These are phyloP conservation scores for Mycena rosella DNA, from an alignment of 768 basidiomycete genomes.

Conservation along the genomic window DNA sequence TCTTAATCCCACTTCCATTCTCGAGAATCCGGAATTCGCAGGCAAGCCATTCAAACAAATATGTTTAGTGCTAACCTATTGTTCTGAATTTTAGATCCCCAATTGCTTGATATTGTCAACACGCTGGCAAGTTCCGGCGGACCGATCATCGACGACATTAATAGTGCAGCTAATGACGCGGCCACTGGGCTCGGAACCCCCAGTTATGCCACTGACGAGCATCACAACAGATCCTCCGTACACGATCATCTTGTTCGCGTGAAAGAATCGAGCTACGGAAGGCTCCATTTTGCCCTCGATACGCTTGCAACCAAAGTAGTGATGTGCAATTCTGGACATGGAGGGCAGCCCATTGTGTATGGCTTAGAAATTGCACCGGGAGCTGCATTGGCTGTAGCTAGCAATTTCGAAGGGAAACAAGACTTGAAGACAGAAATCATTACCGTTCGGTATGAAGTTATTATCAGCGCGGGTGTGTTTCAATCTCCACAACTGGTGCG, in stretches of 20 bases:
- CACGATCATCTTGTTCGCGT: slow-evolving; percentile 41
- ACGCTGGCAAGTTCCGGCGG: slow-evolving; percentile 36
- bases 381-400: slow-evolving; percentile 44
- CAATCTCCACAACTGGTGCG: slow-evolving; percentile 47
- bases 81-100: slow-evolving; percentile 36
- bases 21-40: slow-evolving; percentile 40
- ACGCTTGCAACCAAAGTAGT: slow-evolving; percentile 45
- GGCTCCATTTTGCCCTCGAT: slow-evolving; percentile 40
- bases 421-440: slow-evolving; percentile 32
- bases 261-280: slow-evolving; percentile 21
- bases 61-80: background rate
- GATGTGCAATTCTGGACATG: slow-evolving; percentile 33
- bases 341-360: slow-evolving; percentile 36
- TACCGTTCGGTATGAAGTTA: slow-evolving; percentile 45
- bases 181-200: slow-evolving; percentile 38
- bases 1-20: slow-evolving; percentile 39
- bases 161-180: slow-evolving; percentile 37
- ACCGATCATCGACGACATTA: slow-evolving; percentile 42
- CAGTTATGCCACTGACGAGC: slow-evolving; percentile 41
- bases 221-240: slow-evolving; percentile 44
- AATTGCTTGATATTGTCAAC: slow-evolving; percentile 39
- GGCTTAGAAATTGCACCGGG: slow-evolving; percentile 43
- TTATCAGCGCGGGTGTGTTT: slow-evolving; percentile 46
- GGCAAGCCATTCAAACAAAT: no score
- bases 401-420: slow-evolving; percentile 43